Evolutionary conservation across 805 yeast genomes (phyloP).

Genomic region (Saccharomycopsis oosterbeekiorum): DNA sequence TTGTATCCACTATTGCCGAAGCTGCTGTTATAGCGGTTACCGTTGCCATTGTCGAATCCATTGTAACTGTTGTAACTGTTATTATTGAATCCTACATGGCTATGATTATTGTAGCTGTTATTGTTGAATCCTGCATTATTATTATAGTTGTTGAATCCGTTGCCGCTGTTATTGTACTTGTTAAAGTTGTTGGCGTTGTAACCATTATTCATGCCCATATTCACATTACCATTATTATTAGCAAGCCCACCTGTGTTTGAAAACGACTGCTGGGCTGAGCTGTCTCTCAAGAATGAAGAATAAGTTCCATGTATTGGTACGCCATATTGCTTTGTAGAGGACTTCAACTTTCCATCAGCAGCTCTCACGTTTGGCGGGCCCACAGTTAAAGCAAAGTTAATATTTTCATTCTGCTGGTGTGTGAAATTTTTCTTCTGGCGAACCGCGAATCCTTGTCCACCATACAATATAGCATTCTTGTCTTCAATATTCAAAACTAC

Average conservation of each 20-base stretch:
- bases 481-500: slow-evolving; percentile 61
- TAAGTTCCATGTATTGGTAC: slow-evolving; percentile 11
- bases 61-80: slow-evolving; percentile 26
- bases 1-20: slow-evolving; percentile 22
- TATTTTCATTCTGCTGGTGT: slow-evolving; percentile 18
- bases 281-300: not conserved
- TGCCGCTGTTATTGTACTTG: slow-evolving; percentile 12
- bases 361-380: slow-evolving; percentile 17
- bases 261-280: not conserved
- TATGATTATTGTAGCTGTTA: not conserved
- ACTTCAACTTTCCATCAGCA: slow-evolving; percentile 2
- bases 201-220: slow-evolving; percentile 3
- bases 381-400: slow-evolving; percentile 18
- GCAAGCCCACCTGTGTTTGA: slow-evolving; percentile 22
- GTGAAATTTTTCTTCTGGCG: slow-evolving; percentile 23
- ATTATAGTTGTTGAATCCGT: slow-evolving; percentile 8
- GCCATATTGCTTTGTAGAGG: not conserved
- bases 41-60: slow-evolving; percentile 19
- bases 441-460: slow-evolving; percentile 26
- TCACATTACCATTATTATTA: slow-evolving; percentile 20
- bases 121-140: slow-evolving; percentile 5
- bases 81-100: slow-evolving; percentile 9
- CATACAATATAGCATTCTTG: slow-evolving; percentile 47
- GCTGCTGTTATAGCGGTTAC: slow-evolving; percentile 25
- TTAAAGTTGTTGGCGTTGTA: slow-evolving; percentile 20